Evolutionary conservation across 2,329 filamentous ascomycete genomes (phyloP), one percentile per base, ranked within the genome.

Genomic region (Helotiales sp.): DNA sequence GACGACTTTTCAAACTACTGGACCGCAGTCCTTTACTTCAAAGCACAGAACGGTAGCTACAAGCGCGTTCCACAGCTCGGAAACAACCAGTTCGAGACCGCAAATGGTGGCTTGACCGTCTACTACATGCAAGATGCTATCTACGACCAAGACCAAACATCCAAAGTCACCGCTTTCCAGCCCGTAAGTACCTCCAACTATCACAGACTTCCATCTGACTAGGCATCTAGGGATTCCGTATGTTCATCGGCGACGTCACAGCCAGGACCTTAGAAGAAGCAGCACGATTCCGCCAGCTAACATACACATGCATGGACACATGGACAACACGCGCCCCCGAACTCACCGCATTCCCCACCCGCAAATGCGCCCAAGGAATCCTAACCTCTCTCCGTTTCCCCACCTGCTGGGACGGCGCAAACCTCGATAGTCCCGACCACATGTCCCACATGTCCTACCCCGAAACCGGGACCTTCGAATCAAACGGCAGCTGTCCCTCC

Each of bases 91-190:
- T 72, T 74, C 38, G 70, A 71, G 46, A 54, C 61, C 5, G 60
- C 64, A 19, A 66, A 61, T 22, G 73, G 71, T 12, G 73, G 73
- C 8, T 72, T 74, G 70, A 73, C 71, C 0, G 68, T 75, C 6
- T 75, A 74, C 61, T 75, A 75, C 7, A 54, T 54, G 60, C 60
- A 62, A 25, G 57, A 60, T 30, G 42, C 55, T 64, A 59, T 29
- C 67, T 70, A 36, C 66, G 69, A 68, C 61, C 64, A 63, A 57
- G 27, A 25, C 19, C 51, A 68, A 47, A 61, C 57, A 15, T 53
- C 69, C n/a, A 77, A 76, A 55, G 73, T 75, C n/a, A 76, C 74
- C 3, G 74, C 73, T 7, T 76, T 76, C 62, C 73, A 75, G 57
- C 71, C 40, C 52, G 76, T 58, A 29, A 74, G 6, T 77, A 76